phyloP scores from a whole-genome alignment of 805 yeast species.

The Wickerhamiella lipophila region DNA sequence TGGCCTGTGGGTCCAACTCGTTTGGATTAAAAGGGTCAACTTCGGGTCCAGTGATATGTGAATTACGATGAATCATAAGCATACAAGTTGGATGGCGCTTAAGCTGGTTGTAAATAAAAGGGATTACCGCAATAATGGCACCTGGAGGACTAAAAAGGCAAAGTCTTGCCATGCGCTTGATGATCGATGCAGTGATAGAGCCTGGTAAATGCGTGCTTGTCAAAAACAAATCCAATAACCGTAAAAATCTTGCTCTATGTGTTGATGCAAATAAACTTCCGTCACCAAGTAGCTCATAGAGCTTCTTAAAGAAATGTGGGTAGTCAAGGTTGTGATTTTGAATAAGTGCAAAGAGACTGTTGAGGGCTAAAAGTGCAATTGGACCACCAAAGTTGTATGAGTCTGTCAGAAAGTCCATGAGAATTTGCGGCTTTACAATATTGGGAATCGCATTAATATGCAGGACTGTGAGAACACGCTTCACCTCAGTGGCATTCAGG shows the following conservation, averaged over 20 bases:
- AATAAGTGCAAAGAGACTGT: slow-evolving; percentile 79
- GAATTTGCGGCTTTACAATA: slow-evolving; percentile 60
- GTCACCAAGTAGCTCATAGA: slow-evolving; percentile 61
- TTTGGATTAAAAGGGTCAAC: slow-evolving; percentile 56
- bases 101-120: slow-evolving; percentile 80
- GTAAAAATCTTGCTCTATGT: slow-evolving; percentile 75
- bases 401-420: slow-evolving; percentile 91
- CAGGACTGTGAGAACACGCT: slow-evolving; percentile 51
- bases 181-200: slow-evolving; percentile 73
- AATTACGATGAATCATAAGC: slow-evolving; percentile 56
- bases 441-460: slow-evolving; percentile 79
- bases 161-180: slow-evolving; percentile 66
- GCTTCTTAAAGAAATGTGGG: slow-evolving; percentile 74
- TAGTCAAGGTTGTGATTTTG: slow-evolving; percentile 73
- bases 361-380: slow-evolving; percentile 65
- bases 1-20: slow-evolving; percentile 63
- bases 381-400: slow-evolving; percentile 56
- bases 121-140: slow-evolving; percentile 74
- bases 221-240: slow-evolving; percentile 74
- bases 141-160: slow-evolving; percentile 72
- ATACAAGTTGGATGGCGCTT: slow-evolving; percentile 92
- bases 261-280: slow-evolving; percentile 62
- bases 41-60: slow-evolving; percentile 25
- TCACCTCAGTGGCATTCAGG: slow-evolving; percentile 44
- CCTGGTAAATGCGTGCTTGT: slow-evolving; percentile 81